phyloP scores from a whole-genome alignment of 2,329 filamentous ascomycete species.

The Colletotrichum spaethianum region DNA sequence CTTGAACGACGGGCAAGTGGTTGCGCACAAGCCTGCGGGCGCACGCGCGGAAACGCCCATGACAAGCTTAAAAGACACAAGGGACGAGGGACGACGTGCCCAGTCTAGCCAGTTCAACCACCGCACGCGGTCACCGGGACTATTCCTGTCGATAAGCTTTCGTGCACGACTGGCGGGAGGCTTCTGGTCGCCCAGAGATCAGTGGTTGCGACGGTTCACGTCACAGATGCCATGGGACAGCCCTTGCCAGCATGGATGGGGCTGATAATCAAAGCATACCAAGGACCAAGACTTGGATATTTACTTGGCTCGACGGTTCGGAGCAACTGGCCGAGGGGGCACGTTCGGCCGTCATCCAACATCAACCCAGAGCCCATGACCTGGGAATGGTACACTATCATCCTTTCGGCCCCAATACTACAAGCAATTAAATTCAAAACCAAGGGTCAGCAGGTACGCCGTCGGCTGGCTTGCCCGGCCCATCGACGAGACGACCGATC shows the following conservation, averaged over 20 bases:
- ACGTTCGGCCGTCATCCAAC: constrained; percentile 26
- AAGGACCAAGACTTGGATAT: constrained; percentile 5
- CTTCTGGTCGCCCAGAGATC: constrained; percentile 27
- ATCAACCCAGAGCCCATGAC: background rate
- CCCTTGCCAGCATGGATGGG: constrained; percentile 34
- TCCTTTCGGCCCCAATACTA: background rate
- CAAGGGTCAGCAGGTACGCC: constrained; percentile 1
- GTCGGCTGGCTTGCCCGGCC: constrained; percentile 6
- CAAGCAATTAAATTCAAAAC: background rate
- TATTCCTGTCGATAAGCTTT: constrained; percentile 41
- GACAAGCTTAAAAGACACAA: constrained; percentile 38
- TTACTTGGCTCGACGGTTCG: constrained; percentile 26
- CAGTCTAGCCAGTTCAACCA: constrained; percentile 1
- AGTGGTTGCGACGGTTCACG: constrained; percentile 40
- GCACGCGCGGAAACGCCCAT: constrained; percentile 28
- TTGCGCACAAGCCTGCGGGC: constrained; percentile 20
- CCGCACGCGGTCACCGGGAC: constrained; percentile 17
- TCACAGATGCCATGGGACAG: constrained; percentile 36
- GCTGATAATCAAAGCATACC: constrained; percentile 24
- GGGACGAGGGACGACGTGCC: constrained; percentile 17
- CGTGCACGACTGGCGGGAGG: constrained; percentile 21
- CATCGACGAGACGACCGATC: constrained; percentile 23
- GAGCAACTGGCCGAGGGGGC: constrained; percentile 29
- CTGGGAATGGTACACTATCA: constrained; percentile 8
- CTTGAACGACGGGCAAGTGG: background rate